These are phyloP conservation scores for Candida frijolesensis DNA, from an alignment of 1,139 yeast genomes.

Conservation along the genomic window DNA sequence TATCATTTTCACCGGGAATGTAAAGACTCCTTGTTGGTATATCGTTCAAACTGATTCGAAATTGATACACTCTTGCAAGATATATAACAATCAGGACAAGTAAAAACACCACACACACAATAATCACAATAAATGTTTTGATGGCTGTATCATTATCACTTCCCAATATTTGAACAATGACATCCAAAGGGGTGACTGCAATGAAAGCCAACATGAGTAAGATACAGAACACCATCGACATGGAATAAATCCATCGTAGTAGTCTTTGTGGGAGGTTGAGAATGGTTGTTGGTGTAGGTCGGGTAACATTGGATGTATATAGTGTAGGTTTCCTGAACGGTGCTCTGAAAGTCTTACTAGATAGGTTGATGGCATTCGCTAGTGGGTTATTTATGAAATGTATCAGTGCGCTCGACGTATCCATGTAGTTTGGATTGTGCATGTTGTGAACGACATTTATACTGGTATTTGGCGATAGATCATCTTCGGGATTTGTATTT, in stretches of 20 bases:
- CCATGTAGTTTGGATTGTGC: conserved; percentile 1
- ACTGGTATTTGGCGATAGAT: not conserved
- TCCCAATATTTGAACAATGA: conserved; percentile 61
- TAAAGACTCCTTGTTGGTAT: conserved; percentile 69
- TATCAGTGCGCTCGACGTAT: not conserved
- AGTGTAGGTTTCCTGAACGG: conserved; percentile 9
- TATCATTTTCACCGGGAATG: conserved; percentile 67
- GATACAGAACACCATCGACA: conserved; percentile 54
- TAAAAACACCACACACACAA: conserved; percentile 66
- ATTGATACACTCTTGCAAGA: conserved; percentile 57
- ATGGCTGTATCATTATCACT: conserved; percentile 56
- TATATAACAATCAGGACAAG: conserved; percentile 50
- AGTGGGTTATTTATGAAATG: not conserved
- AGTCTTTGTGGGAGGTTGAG: conserved; percentile 38
- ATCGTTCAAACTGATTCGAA: conserved; percentile 63
- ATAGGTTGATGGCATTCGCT: not conserved
- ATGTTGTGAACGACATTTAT: not conserved
- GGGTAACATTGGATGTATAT: conserved; percentile 9
- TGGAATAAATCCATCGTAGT: conserved; percentile 55
- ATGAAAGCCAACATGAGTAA: conserved; percentile 57
- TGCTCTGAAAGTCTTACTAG: not conserved
- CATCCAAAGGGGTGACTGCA: conserved; percentile 74
- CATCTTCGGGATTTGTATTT: not conserved
- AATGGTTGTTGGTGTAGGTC: conserved; percentile 10
- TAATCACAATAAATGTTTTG: conserved; percentile 74